Percentiles rank a stretch among this genome's conserved stretches.
Conservation (phyloP, 495 filamentous ascomycete genomes). For the Podospora bellae-mahoneyi region DNA sequence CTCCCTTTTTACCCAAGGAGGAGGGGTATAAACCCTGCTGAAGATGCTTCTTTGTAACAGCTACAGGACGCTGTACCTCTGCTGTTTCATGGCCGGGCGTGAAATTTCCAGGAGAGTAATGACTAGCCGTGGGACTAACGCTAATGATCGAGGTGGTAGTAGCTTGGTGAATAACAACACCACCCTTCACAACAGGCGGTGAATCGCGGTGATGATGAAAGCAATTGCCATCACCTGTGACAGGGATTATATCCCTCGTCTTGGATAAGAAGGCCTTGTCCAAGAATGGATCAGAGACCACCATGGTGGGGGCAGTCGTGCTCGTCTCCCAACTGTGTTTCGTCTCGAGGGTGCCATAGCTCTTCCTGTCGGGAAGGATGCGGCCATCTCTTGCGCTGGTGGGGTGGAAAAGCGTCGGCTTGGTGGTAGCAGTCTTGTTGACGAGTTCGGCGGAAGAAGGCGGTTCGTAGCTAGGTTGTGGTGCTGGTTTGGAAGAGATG, state of each 20-base stretch:
- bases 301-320: neutral
- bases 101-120: neutral
- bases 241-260: neutral
- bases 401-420: slow-evolving; percentile 13
- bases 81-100: neutral
- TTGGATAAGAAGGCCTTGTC: neutral
- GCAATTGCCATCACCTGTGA: neutral
- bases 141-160: neutral
- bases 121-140: neutral
- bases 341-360: slow-evolving; percentile 16
- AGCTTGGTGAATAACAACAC: neutral
- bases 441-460: slow-evolving; percentile 11
- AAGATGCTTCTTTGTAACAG: neutral
- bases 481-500: neutral
- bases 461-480: neutral
- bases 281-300: slow-evolving; percentile 1
- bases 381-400: slow-evolving; percentile 13
- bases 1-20: neutral
- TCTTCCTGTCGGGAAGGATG: slow-evolving; percentile 21
- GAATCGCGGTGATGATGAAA: neutral
- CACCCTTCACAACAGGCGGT: neutral
- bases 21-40: neutral
- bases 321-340: slow-evolving; percentile 16
- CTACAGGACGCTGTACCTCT: neutral
- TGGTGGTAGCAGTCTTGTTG: slow-evolving; percentile 6